Percentiles rank a stretch among this genome's conserved stretches.
These are phyloP conservation scores for Zancudomyces culisetae DNA, from an alignment of 371 early-diverging fungal genomes.

Conservation along the genomic window DNA sequence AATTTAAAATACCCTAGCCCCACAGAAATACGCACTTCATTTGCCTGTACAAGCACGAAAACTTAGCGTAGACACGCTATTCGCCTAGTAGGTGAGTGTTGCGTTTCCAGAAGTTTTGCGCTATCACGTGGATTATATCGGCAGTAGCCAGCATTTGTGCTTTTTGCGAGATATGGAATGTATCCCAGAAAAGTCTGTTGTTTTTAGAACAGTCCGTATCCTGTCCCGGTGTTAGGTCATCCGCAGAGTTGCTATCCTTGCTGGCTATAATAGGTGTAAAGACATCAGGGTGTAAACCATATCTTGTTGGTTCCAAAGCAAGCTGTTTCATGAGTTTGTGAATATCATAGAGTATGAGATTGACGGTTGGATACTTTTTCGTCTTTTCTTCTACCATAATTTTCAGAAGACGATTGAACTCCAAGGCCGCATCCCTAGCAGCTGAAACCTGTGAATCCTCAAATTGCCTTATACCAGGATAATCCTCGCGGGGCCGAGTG, in stretches of 20 bases:
- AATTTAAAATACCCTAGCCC: no score
- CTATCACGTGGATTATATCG: background rate
- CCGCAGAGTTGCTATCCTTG: background rate
- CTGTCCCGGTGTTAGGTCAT: background rate
- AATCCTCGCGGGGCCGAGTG: background rate
- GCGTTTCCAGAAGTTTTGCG: background rate
- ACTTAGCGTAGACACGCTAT: no score
- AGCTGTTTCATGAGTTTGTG: background rate
- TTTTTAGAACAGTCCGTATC: background rate
- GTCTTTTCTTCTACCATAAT: background rate
- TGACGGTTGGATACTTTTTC: background rate
- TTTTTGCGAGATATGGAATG: background rate
- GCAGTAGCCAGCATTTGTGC: background rate
- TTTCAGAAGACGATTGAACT: background rate
- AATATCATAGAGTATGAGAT: background rate
- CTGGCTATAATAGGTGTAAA: background rate
- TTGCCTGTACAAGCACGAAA: no score
- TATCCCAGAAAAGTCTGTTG: background rate
- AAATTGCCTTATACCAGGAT: background rate
- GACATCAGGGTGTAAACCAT: background rate
- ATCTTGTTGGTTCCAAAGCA: background rate
- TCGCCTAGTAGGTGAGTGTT: background rate
- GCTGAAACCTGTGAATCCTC: background rate
- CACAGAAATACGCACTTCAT: no score
- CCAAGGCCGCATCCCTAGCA: background rate